Evolutionary conservation across 768 basidiomycete genomes (phyloP).

Genomic region (Tulasnella sp.): DNA sequence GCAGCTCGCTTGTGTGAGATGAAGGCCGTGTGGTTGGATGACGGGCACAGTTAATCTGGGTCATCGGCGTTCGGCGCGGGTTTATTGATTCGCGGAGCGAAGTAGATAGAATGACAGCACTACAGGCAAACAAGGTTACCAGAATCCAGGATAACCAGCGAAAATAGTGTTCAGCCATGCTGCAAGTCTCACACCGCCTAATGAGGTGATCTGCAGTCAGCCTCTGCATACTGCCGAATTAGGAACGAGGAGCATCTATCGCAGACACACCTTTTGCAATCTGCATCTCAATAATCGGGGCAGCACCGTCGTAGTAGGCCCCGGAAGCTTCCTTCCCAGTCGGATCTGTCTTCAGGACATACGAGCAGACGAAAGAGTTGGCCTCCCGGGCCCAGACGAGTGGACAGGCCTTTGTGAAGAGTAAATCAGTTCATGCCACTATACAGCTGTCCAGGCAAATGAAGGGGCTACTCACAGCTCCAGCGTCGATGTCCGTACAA

Average conservation of each 20-base stretch:
- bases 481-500: background rate
- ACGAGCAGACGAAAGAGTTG: slow-evolving; percentile 11
- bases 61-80: too few species aligned
- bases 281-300: slow-evolving; percentile 9
- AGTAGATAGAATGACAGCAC: background rate
- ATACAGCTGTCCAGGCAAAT: background rate
- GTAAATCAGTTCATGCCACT: background rate
- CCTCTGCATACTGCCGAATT: background rate
- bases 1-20: background rate
- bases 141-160: background rate
- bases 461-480: background rate
- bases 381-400: background rate
- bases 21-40: background rate
- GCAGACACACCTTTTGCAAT: slow-evolving; percentile 4
- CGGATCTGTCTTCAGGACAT: slow-evolving; percentile 6
- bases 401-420: background rate
- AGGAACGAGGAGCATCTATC: too few species aligned
- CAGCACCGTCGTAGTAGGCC: slow-evolving; percentile 7
- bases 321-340: background rate
- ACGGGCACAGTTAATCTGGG: background rate
- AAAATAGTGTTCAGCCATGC: slow-evolving; percentile 21
- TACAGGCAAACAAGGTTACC: background rate
- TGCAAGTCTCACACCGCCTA: slow-evolving; percentile 16
- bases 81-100: too few species aligned
- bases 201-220: background rate